Percentiles rank a stretch among this genome's conserved stretches.
These are phyloP conservation scores for Syzygium jambos DNA, from an alignment of 345 rosid species.

Conservation along the genomic window DNA sequence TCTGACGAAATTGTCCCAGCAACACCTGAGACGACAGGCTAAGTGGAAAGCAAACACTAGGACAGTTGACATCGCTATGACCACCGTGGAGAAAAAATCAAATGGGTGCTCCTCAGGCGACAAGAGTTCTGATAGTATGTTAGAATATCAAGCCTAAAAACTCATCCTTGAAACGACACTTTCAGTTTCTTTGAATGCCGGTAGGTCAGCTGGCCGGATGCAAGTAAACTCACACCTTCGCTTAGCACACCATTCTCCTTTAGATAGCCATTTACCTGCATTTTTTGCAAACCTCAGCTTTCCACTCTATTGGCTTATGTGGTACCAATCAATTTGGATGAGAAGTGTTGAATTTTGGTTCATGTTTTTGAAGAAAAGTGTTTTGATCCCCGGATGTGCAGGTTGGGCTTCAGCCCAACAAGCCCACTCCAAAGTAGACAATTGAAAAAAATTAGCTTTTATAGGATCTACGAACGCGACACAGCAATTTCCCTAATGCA, in stretches of 20 bases:
- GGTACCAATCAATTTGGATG: neutral
- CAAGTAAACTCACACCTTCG: conserved; percentile 58
- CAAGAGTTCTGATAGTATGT: neutral
- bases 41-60: neutral
- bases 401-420: neutral
- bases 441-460: neutral
- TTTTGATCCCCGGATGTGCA: neutral
- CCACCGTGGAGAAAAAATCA: neutral
- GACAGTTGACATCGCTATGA: neutral
- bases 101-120: neutral
- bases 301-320: neutral
- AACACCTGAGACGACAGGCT: neutral
- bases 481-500: too few species aligned
- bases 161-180: neutral
- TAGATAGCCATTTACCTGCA: conserved; percentile 40
- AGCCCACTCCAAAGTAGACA: neutral
- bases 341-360: neutral
- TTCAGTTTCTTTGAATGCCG: neutral
- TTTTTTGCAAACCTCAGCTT: neutral
- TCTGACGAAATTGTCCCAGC: neutral
- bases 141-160: neutral
- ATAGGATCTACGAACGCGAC: neutral
- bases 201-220: conserved; percentile 30
- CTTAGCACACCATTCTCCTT: conserved; percentile 53
- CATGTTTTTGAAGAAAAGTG: neutral